Evolutionary conservation across 1,284 basidiomycete genomes (phyloP).

Genomic region (Ustilago bromivora): DNA sequence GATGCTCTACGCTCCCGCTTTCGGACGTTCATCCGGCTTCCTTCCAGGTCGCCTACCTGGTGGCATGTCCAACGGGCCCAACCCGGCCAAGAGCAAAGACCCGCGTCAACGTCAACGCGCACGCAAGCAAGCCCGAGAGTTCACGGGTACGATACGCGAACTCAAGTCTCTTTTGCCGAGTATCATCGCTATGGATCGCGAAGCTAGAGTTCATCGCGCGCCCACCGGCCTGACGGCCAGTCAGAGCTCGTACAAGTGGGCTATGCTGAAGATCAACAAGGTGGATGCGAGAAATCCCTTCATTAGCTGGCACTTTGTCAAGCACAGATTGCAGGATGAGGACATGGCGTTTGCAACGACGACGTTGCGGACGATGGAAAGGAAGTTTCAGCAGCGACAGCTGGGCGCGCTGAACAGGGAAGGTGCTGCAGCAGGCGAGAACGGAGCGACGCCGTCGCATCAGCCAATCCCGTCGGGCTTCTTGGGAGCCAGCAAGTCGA

Average conservation of each 20-base stretch:
- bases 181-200: conserved; percentile 55
- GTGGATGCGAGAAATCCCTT: conserved; percentile 65
- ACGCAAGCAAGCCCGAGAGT: conserved; percentile 49
- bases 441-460: neutral
- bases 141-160: conserved; percentile 59
- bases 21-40: conserved; percentile 44
- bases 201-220: conserved; percentile 19
- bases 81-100: conserved; percentile 35
- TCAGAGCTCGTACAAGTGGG: conserved; percentile 47
- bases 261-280: conserved; percentile 50
- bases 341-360: conserved; percentile 58
- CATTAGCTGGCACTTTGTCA: conserved; percentile 62
- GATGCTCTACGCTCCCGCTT: conserved; percentile 31
- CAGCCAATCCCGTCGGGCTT: conserved; percentile 38
- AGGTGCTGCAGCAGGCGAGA: neutral
- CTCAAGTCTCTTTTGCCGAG: conserved; percentile 58
- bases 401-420: conserved; percentile 16
- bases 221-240: conserved; percentile 30
- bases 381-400: conserved; percentile 45
- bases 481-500: conserved; percentile 6
- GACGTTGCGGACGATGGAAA: conserved; percentile 54
- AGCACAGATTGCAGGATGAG: conserved; percentile 53
- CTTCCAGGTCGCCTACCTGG: conserved; percentile 50
- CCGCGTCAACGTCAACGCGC: conserved; percentile 12
- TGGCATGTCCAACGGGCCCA: conserved; percentile 35